Evolutionary conservation across 2,329 filamentous ascomycete species (phyloP), one percentile per base, ranked within the genome.

Genomic region (Allantophomopsis lycopodina): DNA sequence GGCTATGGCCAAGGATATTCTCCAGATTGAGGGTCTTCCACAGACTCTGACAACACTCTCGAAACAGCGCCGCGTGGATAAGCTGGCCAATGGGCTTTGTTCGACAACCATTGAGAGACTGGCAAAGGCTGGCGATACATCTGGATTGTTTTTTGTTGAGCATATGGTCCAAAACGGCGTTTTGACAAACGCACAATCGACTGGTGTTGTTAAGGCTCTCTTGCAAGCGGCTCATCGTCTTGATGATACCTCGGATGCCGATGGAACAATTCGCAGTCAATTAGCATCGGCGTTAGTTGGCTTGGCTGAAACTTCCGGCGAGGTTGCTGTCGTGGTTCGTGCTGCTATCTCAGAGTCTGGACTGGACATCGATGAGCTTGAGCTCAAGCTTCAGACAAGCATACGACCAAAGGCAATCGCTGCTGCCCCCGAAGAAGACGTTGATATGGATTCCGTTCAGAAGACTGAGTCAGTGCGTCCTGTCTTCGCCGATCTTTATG

Each of bases 301-400:
- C 5, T 66, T 88, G 39, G 78, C 73, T 4, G 76, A 79, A 44
- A 62, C 66, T 32, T 65, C 69, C 7, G 71, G 70, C 21, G 66
- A 68, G 32, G 62, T 74, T 16, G 77, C 76, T 11, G 66, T 71
- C 18, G 64, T 79, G n/a, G 73, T 91, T 42, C 69, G 76, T 44
- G 67, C 67, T n/a, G 71, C 79, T 4, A 70, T 89, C 31, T 65
- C 75, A 30, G 73, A 80, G 32, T 71, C 76, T 7, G 72, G 79
- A 11, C 69, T 86, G 43, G 80, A 91, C 50, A 71, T 91, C 35
- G 75, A 85, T 44, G 71, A 77, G 36, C 61, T 91, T 14, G 83
- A 91, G 59, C 70, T 84, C 60, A 80, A 76, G 48, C 66, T 93
- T 15, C 79, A 84, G 40, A 73, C 79, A 7, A 73, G 77, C 8